A percentile compares a stretch with the other conserved stretches of the same genome.
These are phyloP conservation scores for Penicillium bialowiezense DNA, from an alignment of 495 filamentous ascomycete genomes.

Conservation along the genomic window DNA sequence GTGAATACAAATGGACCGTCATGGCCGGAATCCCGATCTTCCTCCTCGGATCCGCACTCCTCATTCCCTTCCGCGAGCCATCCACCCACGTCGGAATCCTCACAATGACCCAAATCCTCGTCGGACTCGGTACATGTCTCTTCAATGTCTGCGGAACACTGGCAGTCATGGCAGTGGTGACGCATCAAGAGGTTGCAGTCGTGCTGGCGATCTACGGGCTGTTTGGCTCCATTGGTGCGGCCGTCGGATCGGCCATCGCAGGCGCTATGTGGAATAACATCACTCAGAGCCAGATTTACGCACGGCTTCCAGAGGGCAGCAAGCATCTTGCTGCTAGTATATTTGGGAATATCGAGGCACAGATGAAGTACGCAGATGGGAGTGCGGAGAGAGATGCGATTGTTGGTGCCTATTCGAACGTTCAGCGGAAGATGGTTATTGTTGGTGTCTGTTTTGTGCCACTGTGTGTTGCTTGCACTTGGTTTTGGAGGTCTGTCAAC, in stretches of 20 bases:
- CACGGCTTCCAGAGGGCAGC: constrained; percentile 48
- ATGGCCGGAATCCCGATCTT: constrained; percentile 56
- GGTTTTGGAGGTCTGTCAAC: constrained; percentile 52
- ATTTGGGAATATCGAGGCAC: constrained; percentile 41
- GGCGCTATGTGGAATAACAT: constrained; percentile 61
- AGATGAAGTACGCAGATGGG: constrained; percentile 50
- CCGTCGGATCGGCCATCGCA: constrained; percentile 57
- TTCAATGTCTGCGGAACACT: constrained; percentile 60
- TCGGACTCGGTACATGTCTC: constrained; percentile 55
- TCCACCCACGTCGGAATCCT: constrained; percentile 55
- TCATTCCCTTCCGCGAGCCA: constrained; percentile 61
- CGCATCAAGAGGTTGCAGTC: constrained; percentile 62
- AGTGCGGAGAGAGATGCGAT: constrained; percentile 50
- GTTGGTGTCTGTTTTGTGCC: constrained; percentile 40
- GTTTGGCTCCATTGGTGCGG: constrained; percentile 59
- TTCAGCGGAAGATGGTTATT: constrained; percentile 53
- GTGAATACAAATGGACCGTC: constrained; percentile 48
- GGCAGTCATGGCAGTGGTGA: constrained; percentile 60
- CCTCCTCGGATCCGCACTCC: constrained; percentile 52
- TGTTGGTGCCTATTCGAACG: constrained; percentile 49
- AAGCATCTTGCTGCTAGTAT: constrained; percentile 39
- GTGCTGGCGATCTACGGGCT: constrained; percentile 59
- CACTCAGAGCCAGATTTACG: constrained; percentile 49
- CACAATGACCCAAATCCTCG: constrained; percentile 68
- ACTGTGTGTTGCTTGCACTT: constrained; percentile 37